Base-by-base conservation (phyloP, 1,284 basidiomycete species). In the Anthracocystis panici-leucophaei region DNA sequence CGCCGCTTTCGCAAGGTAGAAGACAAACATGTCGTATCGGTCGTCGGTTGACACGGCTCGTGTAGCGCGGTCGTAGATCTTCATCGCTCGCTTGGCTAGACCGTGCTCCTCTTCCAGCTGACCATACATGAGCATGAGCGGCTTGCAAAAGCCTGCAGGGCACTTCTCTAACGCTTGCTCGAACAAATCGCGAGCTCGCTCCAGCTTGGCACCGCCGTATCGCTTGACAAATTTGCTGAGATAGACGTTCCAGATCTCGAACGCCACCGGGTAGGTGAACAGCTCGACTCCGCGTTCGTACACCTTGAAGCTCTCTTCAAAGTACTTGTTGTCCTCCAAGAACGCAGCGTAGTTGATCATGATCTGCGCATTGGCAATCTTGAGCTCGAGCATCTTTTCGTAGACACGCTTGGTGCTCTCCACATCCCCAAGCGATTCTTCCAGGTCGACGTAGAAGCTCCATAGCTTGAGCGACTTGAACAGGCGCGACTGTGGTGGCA, bases 241-340 rank as follows among this genome's bases (percentile, higher is more conserved):
- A 86, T 98, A 99, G 64, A 97, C 96, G 85, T 99, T 99, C 96
- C 97, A 99, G 75, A 99, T 91, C 87, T 99, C 97, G 85, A 98
- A 99, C 3, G 94, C 96, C 51, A 99, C 91, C 0, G 97, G 97
- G 88, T 95, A 99, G 8, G 95, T 95, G 88, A 99, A 99, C 20
- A 98, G 88, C 78, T 99, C 97, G 10, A 97, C 94, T 46, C 97
- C 97, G 49, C 96, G 91, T 85, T 99, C 97, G 85, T 98, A 99
- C 40, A 97, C 92, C 89, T 96, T 98, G 90, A 99, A 99, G 83
- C 93, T 93, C 83, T 99, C 97, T 81, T 99, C 97, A 86, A 92
- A 99, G 87, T 99, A 99, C 79, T 94, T 90, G 87, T 97, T 95
- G 84, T 98, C 95, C 85, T 99, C 96, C 57, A 99, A 87, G 89